A percentile compares a stretch with the other conserved stretches of the same genome.
Evolutionary conservation across 176 grass and related monocot species (phyloP).

Genomic region (Cenchrus purpureus): DNA sequence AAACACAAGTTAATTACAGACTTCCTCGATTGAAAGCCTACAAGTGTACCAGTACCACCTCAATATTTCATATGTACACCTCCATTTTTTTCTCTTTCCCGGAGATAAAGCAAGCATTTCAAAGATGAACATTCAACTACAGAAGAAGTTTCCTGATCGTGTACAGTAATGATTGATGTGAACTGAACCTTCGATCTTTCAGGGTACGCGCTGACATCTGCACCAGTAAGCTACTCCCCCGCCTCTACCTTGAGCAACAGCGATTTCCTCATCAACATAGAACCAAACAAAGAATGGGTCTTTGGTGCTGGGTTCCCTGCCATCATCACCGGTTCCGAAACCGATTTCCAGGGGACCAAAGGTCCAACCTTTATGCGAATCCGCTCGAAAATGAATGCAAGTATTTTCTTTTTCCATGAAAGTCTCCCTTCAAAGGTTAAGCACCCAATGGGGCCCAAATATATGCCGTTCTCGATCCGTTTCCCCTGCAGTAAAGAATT

Average conservation of each 20-base stretch:
- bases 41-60: not conserved
- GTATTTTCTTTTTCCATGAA: conserved; percentile 90
- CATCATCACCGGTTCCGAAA: conserved; percentile 27
- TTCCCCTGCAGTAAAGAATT: conserved; percentile 56
- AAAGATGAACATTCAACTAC: conserved; percentile 10
- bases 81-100: not conserved
- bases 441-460: conserved; percentile 66
- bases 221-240: conserved; percentile 91
- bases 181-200: conserved; percentile 37
- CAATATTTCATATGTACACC: not conserved
- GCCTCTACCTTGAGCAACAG: conserved; percentile 84
- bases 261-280: conserved; percentile 91
- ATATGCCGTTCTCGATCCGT: conserved; percentile 89
- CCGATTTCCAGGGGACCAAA: conserved; percentile 73
- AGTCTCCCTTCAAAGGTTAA: conserved; percentile 81
- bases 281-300: conserved; percentile 94
- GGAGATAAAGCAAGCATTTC: not conserved
- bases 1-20: conserved; percentile 8
- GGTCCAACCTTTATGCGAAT: conserved; percentile 71
- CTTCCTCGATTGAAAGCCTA: not conserved
- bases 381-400: conserved; percentile 85
- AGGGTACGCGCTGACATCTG: conserved; percentile 65
- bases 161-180: not conserved
- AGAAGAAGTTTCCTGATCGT: not conserved
- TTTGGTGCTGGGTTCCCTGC: conserved; percentile 73